Percentiles rank a stretch among this genome's conserved stretches.
phyloP scores from a whole-genome alignment of 257 asterid genomes.

The Paulownia fortunei region DNA sequence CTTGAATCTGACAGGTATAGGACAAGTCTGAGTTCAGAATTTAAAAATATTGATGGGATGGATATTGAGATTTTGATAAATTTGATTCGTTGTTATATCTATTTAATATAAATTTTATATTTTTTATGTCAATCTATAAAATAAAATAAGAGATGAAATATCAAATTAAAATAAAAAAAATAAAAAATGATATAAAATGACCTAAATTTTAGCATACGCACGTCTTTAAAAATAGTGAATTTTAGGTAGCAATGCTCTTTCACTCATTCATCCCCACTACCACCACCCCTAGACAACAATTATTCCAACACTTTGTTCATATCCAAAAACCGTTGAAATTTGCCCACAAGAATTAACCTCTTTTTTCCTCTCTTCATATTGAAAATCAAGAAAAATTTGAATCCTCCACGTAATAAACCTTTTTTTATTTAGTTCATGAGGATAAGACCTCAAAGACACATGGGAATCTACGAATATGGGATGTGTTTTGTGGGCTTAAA shows the following conservation, averaged over 20 bases:
- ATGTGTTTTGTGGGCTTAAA: conserved; percentile 5
- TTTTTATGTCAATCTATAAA: no score
- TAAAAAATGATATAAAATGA: no score
- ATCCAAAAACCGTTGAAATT: conserved; percentile 20
- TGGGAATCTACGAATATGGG: conserved; percentile 35
- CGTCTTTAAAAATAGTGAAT: not conserved
- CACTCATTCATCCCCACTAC: not conserved
- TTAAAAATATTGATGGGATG: no score
- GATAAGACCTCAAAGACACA: conserved; percentile 27
- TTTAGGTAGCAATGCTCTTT: conserved; percentile 28
- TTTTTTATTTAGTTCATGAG: conserved; percentile 17
- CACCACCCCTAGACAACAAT: not conserved
- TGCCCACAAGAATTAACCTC: not conserved
- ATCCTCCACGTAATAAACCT: conserved; percentile 34
- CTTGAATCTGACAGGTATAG: no score
- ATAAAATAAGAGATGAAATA: no score
- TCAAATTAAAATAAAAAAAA: no score
- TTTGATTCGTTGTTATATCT: no score
- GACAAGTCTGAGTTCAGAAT: no score
- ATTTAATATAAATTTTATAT: no score
- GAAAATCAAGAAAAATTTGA: conserved; percentile 23
- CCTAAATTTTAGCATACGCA: not conserved
- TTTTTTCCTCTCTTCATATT: not conserved
- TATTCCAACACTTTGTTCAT: conserved; percentile 18
- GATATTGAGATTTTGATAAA: no score